A percentile compares a stretch with the other conserved stretches of the same genome.
phyloP scores from a whole-genome alignment of 371 early-diverging fungal genomes.

The Syncephalis plumigaleata region DNA sequence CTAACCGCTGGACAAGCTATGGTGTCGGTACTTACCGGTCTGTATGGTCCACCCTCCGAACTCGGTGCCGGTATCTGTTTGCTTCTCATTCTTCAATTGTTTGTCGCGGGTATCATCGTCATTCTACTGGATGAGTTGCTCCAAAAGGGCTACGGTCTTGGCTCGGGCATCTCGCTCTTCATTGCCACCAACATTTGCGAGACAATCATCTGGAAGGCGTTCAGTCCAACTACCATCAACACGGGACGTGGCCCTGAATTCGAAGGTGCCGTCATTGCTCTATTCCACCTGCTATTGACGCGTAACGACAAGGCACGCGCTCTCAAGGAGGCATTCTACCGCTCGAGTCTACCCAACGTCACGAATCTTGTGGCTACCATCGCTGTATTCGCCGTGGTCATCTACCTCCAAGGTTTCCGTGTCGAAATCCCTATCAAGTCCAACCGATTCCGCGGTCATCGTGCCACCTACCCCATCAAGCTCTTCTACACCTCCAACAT shows the following conservation, averaged over 20 bases:
- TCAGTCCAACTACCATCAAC: constrained; percentile 93
- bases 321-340: constrained; percentile 96
- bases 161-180: constrained; percentile 99
- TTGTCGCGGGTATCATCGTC: constrained; percentile 93
- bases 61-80: constrained; percentile 89
- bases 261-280: constrained; percentile 94
- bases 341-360: constrained; percentile 93
- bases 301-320: constrained; percentile 97
- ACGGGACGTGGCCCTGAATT: constrained; percentile 98
- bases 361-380: constrained; percentile 86
- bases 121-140: constrained; percentile 98
- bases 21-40: constrained; percentile 94
- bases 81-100: constrained; percentile 90
- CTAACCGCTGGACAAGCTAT: constrained; percentile 97
- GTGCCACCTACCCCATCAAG: constrained; percentile 96
- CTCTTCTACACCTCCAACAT: constrained; percentile 99
- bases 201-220: constrained; percentile 98
- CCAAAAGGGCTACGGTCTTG: constrained; percentile 99
- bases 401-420: constrained; percentile 99
- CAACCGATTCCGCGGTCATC: constrained; percentile 89
- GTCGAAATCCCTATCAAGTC: constrained; percentile 98
- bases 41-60: constrained; percentile 92
- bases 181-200: constrained; percentile 99
- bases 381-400: constrained; percentile 86
- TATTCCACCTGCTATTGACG: constrained; percentile 90